Evolutionary conservation across 164 flowering plant species (phyloP).

Genomic region (Dillenia turbinata): DNA sequence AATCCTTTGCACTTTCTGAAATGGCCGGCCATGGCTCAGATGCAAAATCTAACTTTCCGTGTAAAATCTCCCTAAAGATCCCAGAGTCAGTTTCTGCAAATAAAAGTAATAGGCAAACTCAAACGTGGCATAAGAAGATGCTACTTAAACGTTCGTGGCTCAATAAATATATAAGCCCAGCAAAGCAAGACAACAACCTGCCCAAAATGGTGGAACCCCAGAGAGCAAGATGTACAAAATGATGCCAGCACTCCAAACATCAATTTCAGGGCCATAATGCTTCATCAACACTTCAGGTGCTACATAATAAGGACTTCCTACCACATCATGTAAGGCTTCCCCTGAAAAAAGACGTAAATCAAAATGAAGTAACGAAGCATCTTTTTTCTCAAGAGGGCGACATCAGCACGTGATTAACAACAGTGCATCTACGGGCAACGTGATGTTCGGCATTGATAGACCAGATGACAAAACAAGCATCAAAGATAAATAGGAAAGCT

Average conservation of each 20-base stretch:
- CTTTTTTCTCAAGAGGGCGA: no score
- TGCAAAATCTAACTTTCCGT: slow-evolving; percentile 69
- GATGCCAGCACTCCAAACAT: slow-evolving; percentile 92
- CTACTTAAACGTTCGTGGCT: background rate
- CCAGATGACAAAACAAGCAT: no score
- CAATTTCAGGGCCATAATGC: slow-evolving; percentile 67
- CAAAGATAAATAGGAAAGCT: no score
- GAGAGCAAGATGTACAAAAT: slow-evolving; percentile 69
- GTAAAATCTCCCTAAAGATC: slow-evolving; percentile 81
- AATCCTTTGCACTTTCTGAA: slow-evolving; percentile 84
- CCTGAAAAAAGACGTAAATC: slow-evolving; percentile 24
- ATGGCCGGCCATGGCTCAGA: slow-evolving; percentile 92
- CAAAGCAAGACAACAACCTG: slow-evolving; percentile 31
- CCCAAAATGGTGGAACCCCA: slow-evolving; percentile 91
- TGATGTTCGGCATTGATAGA: no score
- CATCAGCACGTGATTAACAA: no score
- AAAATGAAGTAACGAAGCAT: no score
- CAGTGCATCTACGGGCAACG: no score
- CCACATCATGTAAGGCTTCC: slow-evolving; percentile 55
- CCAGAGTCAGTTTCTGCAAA: slow-evolving; percentile 78
- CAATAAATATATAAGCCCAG: no score
- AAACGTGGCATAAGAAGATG: background rate
- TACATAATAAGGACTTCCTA: slow-evolving; percentile 85
- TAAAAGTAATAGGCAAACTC: slow-evolving; percentile 1
- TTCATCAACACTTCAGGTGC: slow-evolving; percentile 75